Evolutionary conservation across 371 early-diverging fungal genomes (phyloP), one percentile per base, ranked within the genome.

Genomic region (Mucor ambiguus): DNA sequence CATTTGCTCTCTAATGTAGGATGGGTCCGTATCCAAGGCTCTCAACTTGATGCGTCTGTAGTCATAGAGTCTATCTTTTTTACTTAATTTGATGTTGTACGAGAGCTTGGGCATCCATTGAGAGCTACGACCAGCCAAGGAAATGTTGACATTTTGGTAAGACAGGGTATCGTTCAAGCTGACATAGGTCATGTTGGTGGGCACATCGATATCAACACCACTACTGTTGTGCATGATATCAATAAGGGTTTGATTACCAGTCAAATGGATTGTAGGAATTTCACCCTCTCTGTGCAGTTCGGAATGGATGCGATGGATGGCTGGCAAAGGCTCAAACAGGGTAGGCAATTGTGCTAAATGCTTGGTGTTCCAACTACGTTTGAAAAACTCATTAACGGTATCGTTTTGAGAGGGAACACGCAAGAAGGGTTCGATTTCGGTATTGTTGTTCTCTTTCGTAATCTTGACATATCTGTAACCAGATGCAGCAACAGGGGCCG

Each of bases 1-100:
- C 20, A 86, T n/a, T 58, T 79, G 76, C 43, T 86, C 86, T 16
- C 81, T 74, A 33, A 86, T 76, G 63, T 77, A 82, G 7, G 83
- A 75, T 1, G 81, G 75, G 55, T 86, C 86, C 0, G 76, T 74
- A 24, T 52, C 44, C 33, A 73, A 63, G 1, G 77, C 60, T 22
- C 78, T 67, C 11, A 78, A 46, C 35, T 81, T 81, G 29, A 81
- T 26, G 20, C 66, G 68, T 30, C 70, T 61, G 33, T 78, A 74
- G 0, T 68, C 72, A 48, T 67, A 74, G 4, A 79, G 64, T 12
- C 37, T 56, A 2, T 69, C 58, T 10, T 73, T 60, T 18, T 70
- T 26, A 29, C 46, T 14, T 64, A 77, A 41, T 30, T 76, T 69
- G 11, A 80, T 11, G 33, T 70, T 76, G 52, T 77, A 77, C 4